phyloP scores from a whole-genome alignment of 768 basidiomycete genomes.

The Cantharellus anzutake region DNA sequence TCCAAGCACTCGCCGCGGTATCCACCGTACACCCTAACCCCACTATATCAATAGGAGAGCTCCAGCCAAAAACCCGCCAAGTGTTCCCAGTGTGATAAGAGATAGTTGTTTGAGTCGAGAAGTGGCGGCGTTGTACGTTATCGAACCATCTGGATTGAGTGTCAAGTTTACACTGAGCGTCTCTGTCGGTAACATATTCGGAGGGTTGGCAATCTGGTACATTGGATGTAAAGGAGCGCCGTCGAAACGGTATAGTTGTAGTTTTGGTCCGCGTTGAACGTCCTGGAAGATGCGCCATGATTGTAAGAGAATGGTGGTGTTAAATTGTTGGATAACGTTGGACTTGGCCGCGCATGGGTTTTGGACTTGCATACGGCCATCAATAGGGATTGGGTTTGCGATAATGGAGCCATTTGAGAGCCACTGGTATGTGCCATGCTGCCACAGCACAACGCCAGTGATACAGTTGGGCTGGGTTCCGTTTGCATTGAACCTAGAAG shows the following conservation, averaged over 20 bases:
- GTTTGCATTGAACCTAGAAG: conserved; percentile 20
- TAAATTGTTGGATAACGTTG: conserved; percentile 74
- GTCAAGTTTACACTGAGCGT: conserved; percentile 19
- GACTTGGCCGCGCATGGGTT: conserved; percentile 79
- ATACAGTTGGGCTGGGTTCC: conserved; percentile 72
- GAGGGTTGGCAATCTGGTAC: conserved; percentile 45
- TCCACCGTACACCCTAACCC: no score
- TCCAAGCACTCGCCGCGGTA: no score
- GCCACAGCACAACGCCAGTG: conserved; percentile 73
- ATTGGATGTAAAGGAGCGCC: conserved; percentile 56
- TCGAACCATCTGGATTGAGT: neutral
- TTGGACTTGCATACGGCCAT: conserved; percentile 91
- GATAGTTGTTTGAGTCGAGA: neutral
- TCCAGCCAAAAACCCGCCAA: neutral
- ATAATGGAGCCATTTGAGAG: conserved; percentile 63
- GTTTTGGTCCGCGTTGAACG: conserved; percentile 34
- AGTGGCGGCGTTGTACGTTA: neutral
- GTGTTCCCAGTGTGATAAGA: neutral
- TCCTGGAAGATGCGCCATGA: conserved; percentile 63
- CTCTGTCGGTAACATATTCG: conserved; percentile 74
- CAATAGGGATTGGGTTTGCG: conserved; percentile 44
- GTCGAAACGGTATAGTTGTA: conserved; percentile 65
- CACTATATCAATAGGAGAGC: neutral
- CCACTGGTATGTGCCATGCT: conserved; percentile 60
- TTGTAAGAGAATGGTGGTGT: conserved; percentile 44